These are phyloP conservation scores for Alternaria tenuissima DNA, from an alignment of 2,329 filamentous ascomycete genomes.

Conservation along the genomic window DNA sequence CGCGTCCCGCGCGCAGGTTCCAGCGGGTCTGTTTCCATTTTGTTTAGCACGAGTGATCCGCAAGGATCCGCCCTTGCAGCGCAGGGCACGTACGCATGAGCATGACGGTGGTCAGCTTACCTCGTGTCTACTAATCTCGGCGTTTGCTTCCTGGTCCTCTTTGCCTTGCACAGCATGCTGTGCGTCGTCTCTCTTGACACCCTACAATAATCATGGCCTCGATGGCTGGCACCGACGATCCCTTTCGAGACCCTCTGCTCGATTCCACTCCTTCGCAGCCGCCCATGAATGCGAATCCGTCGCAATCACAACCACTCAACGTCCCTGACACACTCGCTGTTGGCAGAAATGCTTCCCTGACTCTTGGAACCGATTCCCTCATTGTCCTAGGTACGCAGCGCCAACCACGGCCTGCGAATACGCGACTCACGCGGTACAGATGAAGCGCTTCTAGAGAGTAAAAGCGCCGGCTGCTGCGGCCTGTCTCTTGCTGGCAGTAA, in stretches of 20 bases:
- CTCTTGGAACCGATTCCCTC: constrained; percentile 67
- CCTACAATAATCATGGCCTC: constrained; percentile 33
- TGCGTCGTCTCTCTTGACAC: constrained; percentile 2
- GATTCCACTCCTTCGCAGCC: constrained; percentile 41
- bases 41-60: constrained; percentile 17
- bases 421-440: constrained; percentile 51
- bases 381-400: constrained; percentile 63
- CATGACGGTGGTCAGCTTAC: constrained; percentile 10
- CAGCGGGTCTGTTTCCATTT: constrained; percentile 13
- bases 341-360: constrained; percentile 66
- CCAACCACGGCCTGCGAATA: neutral
- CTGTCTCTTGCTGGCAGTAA: constrained; percentile 59
- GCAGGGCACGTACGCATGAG: constrained; percentile 8
- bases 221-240: constrained; percentile 7
- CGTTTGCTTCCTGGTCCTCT: neutral
- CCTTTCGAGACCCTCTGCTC: constrained; percentile 15
- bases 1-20: constrained; percentile 18
- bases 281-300: constrained; percentile 9
- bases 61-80: constrained; percentile 16
- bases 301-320: too few species aligned
- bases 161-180: constrained; percentile 13
- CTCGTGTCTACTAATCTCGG: neutral
- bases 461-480: constrained; percentile 64
- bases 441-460: constrained; percentile 61
- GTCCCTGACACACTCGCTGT: constrained; percentile 59